Base-by-base conservation (phyloP, 2,329 filamentous ascomycete genomes). In the Alternaria brassicae region DNA sequence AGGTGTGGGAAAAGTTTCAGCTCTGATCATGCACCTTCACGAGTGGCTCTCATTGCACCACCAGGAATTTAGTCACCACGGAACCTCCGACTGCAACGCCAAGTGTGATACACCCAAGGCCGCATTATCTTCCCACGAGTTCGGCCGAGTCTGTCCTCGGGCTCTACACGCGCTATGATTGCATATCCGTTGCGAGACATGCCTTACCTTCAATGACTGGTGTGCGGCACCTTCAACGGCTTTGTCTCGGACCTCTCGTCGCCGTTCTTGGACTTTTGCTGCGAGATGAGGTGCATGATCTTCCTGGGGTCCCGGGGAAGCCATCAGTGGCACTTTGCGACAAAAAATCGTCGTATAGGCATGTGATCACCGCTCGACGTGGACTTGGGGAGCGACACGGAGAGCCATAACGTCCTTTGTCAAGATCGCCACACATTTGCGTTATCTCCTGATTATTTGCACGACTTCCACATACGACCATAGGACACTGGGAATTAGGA, bases 41-140 rank as follows among this genome's bases (percentile, higher is more conserved):
- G 65, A 63, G 65, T 69, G 65, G 65, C 69, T 60, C 71, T 71
- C 73, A 72, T 73, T 56, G 41, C 55, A 62, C 69, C 61, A 61
- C 57, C 58, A 64, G 57, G 47, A 50, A 17, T 54, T 44, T 52
- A 28, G 41, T 51, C 50, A 25, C 37, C 21, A 17, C 19, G 28
- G 34, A 15, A 32, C 39, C 48, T 53, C 63, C 61, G 58, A 62
- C 57, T 9, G 19, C n/a, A 51, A 54, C 34, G 50, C 50, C 65
- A 23, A 45, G 37, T 32, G 57, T 59, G 53, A 62, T 52, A 63
- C 59, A 41, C 36, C 48, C 36, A 36, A 57, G 56, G 57, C 41
- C 54, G 50, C 44, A 13, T 15, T 34, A 48, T 37, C 17, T 60
- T 17, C 34, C 53, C 21, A 25, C 12, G n/a, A 36, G 6, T 51